Evolutionary conservation across 2,329 filamentous ascomycete genomes (phyloP).

Genomic region (Chaetomiaceae sp.): DNA sequence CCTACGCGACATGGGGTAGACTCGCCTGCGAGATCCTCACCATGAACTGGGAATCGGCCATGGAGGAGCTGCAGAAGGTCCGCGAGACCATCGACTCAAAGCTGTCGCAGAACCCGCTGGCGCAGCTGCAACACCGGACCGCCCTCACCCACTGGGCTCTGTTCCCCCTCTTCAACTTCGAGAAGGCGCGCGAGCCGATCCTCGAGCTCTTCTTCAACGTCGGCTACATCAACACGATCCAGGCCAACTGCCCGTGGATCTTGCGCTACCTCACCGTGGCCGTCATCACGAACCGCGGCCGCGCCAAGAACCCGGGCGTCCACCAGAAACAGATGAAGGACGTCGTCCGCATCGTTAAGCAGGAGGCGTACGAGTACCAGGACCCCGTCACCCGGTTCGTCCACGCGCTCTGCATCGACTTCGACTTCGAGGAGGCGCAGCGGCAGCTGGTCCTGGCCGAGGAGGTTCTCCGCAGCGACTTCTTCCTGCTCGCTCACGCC

Average conservation of each 20-base stretch:
- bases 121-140: conserved; percentile 91
- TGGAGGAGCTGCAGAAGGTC: conserved; percentile 87
- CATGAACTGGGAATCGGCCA: conserved; percentile 89
- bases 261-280: conserved; percentile 89
- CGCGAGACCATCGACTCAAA: conserved; percentile 90
- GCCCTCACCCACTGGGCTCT: conserved; percentile 98
- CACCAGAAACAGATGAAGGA: conserved; percentile 99
- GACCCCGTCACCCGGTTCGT: conserved; percentile 96
- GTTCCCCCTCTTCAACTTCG: conserved; percentile 98
- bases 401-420: conserved; percentile 90
- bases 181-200: conserved; percentile 81
- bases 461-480: conserved; percentile 86
- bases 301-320: conserved; percentile 72
- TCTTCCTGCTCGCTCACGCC: conserved; percentile 83
- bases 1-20: conserved; percentile 95
- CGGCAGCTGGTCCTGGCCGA: conserved; percentile 82
- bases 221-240: conserved; percentile 98
- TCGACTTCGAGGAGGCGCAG: conserved; percentile 96
- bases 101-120: conserved; percentile 92
- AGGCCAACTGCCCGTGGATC: conserved; percentile 95
- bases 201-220: conserved; percentile 97
- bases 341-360: conserved; percentile 87
- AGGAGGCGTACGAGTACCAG: conserved; percentile 96
- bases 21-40: conserved; percentile 92
- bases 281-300: conserved; percentile 87